Evolutionary conservation across 2,329 filamentous ascomycete species (phyloP), one percentile per base, ranked within the genome.

Genomic region (Clarireedia sp.): DNA sequence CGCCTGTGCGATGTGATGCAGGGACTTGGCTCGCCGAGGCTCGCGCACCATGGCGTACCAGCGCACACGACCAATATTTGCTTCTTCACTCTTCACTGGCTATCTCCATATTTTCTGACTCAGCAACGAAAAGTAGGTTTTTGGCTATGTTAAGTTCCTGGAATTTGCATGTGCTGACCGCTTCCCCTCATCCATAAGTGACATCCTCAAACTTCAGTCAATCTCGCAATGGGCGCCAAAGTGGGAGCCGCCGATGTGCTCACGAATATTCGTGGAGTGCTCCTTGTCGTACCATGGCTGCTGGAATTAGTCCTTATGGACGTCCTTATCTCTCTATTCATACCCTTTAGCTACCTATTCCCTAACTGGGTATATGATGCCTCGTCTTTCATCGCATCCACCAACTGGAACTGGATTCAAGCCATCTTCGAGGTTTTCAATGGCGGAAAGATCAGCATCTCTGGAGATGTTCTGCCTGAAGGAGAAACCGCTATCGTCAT

Each of bases 401-500:
- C 74, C 7, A 76, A 80, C 52, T 85, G 79, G 81, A 68, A 67
- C 55, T 80, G 76, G 71, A 77, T 85, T 57, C 81, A 83, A 66
- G 57, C 64, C 60, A 77, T 83, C 57, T 85, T 84, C 63, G 77
- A 78, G 57, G 62, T 66, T 37, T 64, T 70, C 66, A 84, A 84
- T 62, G 74, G 74, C 40, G 80, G 78, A 41, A 60, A 69, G 52
- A 80, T 85, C 61, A 73, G 73, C 38, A 69, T 77, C 29, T 79
- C 79, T 7, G 80, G 80, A 16, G 76, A 80, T 60, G 57, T 63
- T 1, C 68, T 83, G 8, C 79, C 78, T 1, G 54, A 57, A 10
- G 73, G 72, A n/a, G 81, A 85, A 68, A 81, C 77, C 24, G 81
- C 80, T 53, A 76, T 85, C 52, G 78, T 85, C 33, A 70, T 85